Percentiles rank a stretch among this genome's conserved stretches.
Evolutionary conservation across 306 rosid species (phyloP).

Genomic region (Rubus parviflorus): DNA sequence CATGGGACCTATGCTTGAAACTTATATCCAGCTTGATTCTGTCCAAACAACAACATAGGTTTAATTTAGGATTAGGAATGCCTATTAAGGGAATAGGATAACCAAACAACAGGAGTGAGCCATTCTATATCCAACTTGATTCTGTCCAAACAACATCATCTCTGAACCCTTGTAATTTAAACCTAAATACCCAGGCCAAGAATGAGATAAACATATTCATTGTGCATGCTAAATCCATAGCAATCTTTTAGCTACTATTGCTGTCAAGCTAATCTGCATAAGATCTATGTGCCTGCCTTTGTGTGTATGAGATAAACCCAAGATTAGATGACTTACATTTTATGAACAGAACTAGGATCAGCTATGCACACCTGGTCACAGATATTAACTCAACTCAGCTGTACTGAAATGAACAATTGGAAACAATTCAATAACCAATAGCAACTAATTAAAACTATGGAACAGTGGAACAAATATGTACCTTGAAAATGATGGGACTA

Average conservation of each 20-base stretch:
- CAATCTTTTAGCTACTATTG: not conserved
- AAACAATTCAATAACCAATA: not conserved
- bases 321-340: not conserved
- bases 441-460: not conserved
- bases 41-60: too few relatives aligned
- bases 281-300: not conserved
- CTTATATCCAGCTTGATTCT: too few relatives aligned
- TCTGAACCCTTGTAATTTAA: not conserved
- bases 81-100: not conserved
- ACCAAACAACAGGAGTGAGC: not conserved
- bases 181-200: not conserved
- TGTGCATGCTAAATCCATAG: not conserved
- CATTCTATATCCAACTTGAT: not conserved
- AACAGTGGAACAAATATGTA: not conserved
- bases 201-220: not conserved
- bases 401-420: not conserved
- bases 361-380: not conserved
- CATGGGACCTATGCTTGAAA: too few relatives aligned
- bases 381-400: not conserved
- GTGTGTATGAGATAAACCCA: not conserved
- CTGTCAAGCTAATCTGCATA: not conserved
- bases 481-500: not conserved
- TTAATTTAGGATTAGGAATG: not conserved
- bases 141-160: not conserved
- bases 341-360: not conserved